Percentiles rank a stretch among this genome's conserved stretches.
Conservation (phyloP, 192 early-diverging fungal genomes). For the Mycoemilia scoparia region DNA sequence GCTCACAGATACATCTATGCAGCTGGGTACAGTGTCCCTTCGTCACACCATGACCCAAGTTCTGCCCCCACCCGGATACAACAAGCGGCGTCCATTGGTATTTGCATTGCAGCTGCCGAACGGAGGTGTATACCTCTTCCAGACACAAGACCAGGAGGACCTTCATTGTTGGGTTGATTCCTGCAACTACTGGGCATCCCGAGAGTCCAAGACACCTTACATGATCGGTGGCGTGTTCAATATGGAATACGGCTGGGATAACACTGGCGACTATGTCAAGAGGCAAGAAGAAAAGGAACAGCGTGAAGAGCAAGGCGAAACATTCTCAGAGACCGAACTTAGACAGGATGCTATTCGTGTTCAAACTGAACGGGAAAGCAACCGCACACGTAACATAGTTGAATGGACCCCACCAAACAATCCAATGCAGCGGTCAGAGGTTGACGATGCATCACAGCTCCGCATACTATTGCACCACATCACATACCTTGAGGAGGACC, state of each 20-base stretch:
- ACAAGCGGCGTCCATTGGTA: conserved; percentile 49
- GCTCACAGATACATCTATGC: conserved; percentile 31
- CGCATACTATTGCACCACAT: conserved; percentile 43
- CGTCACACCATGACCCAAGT: conserved; percentile 71
- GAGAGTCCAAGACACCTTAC: conserved; percentile 72
- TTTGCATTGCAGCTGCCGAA: conserved; percentile 71
- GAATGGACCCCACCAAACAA: conserved; percentile 32
- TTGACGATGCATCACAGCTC: conserved; percentile 36
- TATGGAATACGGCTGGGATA: conserved; percentile 88
- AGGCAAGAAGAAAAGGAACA: conserved; percentile 25
- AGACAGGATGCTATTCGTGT: conserved; percentile 19
- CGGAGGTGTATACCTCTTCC: conserved; percentile 83
- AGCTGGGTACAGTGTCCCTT: conserved; percentile 36
- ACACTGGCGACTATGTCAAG: conserved; percentile 26
- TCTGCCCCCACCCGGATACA: conserved; percentile 74
- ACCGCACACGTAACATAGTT: conserved; percentile 15
- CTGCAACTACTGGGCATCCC: conserved; percentile 89
- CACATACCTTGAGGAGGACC: conserved; percentile 40
- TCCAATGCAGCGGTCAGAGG: conserved; percentile 29
- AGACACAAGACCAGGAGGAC: conserved; percentile 46
- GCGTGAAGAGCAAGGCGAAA: conserved; percentile 18
- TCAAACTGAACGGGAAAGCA: conserved; percentile 19
- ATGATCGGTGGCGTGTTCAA: conserved; percentile 72
- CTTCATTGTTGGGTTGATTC: conserved; percentile 70
- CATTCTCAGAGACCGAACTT: conserved; percentile 8